phyloP scores from a whole-genome alignment of 352 stramenopile species.

The Pythium coloratum region DNA sequence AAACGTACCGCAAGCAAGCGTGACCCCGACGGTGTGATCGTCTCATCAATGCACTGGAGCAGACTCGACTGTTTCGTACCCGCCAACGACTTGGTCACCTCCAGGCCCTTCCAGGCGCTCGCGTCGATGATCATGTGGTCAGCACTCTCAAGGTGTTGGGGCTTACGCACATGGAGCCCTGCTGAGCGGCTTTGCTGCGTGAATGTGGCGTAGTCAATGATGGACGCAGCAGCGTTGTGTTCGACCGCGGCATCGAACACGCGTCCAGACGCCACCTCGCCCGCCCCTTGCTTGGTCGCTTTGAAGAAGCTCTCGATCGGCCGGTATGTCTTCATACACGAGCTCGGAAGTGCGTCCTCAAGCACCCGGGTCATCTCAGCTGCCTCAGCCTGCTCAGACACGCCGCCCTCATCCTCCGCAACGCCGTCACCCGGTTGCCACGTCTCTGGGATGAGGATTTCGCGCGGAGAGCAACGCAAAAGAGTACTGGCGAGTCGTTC shows the following conservation, averaged over 20 bases:
- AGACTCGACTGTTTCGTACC: conserved; percentile 65
- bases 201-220: conserved; percentile 71
- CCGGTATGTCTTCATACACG: conserved; percentile 68
- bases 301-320: conserved; percentile 14
- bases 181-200: conserved; percentile 40
- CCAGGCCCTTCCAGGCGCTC: conserved; percentile 69
- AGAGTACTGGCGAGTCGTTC: conserved; percentile 65
- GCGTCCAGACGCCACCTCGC: not conserved
- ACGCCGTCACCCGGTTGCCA: conserved; percentile 3
- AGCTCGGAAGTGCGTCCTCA: conserved; percentile 41
- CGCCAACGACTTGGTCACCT: conserved; percentile 60
- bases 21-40: conserved; percentile 61
- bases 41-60: conserved; percentile 65
- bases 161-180: conserved; percentile 35
- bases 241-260: not conserved
- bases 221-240: conserved; percentile 33
- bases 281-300: conserved; percentile 21
- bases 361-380: conserved; percentile 23
- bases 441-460: conserved; percentile 56
- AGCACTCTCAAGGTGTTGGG: conserved; percentile 59
- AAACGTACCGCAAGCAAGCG: conserved; percentile 56
- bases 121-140: conserved; percentile 83
- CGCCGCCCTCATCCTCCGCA: conserved; percentile 8
- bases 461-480: conserved; percentile 61
- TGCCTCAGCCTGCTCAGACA: not conserved